Evolutionary conservation across 2,329 filamentous ascomycete species (phyloP).

Genomic region (Sporothrix globosa): DNA sequence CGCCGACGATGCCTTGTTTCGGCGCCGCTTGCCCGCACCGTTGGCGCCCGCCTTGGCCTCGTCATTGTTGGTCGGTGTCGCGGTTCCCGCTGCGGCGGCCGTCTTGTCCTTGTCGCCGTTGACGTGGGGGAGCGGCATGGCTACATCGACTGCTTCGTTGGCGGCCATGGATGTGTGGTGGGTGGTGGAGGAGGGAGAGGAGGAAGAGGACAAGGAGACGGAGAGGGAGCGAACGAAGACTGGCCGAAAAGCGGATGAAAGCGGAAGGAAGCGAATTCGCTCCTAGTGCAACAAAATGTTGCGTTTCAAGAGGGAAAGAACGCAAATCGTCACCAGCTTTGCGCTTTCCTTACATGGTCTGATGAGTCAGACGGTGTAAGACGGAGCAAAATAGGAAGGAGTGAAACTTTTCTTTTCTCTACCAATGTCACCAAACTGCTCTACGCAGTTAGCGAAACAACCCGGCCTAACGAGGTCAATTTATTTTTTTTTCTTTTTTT

Average conservation of each 20-base stretch:
- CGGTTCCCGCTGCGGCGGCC: neutral
- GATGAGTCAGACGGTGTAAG: neutral
- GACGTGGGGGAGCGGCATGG: neutral
- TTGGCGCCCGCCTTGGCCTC: neutral
- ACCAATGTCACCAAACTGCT: neutral
- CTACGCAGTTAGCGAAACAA: constrained; percentile 12
- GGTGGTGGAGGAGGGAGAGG: neutral
- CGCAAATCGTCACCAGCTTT: neutral
- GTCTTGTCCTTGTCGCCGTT: neutral
- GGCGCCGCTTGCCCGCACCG: constrained; percentile 17
- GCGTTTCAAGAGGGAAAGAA: neutral
- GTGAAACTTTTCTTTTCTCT: neutral
- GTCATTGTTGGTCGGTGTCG: neutral
- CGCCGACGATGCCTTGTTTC: constrained; percentile 39
- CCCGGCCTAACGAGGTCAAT: neutral
- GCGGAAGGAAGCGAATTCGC: constrained; percentile 1
- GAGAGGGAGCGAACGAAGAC: neutral
- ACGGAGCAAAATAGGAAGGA: neutral
- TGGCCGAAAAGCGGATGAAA: neutral
- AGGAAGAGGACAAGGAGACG: neutral
- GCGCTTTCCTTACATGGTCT: neutral
- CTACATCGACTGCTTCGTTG: constrained; percentile 16
- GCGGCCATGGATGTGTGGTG: constrained; percentile 23
- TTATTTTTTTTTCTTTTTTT: neutral
- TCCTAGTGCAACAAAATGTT: neutral